Evolutionary conservation across 106 monocot species (phyloP).

Genomic region (Dendrobium nobile): DNA sequence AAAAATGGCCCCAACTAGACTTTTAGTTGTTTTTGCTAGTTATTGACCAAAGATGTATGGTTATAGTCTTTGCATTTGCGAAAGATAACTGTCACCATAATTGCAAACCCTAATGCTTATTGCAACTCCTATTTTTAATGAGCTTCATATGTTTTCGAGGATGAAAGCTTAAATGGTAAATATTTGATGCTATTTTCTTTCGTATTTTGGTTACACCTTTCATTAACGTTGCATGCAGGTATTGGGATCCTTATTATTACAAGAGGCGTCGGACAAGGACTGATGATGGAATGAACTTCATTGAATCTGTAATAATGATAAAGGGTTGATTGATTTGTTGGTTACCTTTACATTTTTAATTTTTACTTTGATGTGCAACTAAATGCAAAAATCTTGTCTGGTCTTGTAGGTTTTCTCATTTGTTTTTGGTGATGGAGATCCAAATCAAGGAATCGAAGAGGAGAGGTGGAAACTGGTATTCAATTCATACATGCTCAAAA

Average conservation of each 20-base stretch:
- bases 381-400: slow-evolving; percentile 7
- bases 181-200: neutral
- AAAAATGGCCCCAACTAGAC: too few relatives aligned
- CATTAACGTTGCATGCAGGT: slow-evolving; percentile 39
- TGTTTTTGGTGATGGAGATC: slow-evolving; percentile 99
- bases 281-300: slow-evolving; percentile 76
- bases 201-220: neutral
- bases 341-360: neutral
- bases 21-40: neutral
- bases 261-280: slow-evolving; percentile 45
- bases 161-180: neutral
- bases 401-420: slow-evolving; percentile 89
- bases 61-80: neutral
- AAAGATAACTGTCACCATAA: neutral
- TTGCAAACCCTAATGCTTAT: neutral
- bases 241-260: slow-evolving; percentile 91
- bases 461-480: slow-evolving; percentile 96
- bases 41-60: neutral
- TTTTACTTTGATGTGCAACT: slow-evolving; percentile 4
- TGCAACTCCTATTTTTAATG: neutral
- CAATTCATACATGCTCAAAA: neutral
- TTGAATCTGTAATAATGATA: slow-evolving; percentile 98
- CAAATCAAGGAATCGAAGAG: slow-evolving; percentile 96
- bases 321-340: slow-evolving; percentile 48
- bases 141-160: neutral